These are phyloP conservation scores for Abeoforma whisleri DNA, from an alignment of 78 protist genomes.

Conservation along the genomic window DNA sequence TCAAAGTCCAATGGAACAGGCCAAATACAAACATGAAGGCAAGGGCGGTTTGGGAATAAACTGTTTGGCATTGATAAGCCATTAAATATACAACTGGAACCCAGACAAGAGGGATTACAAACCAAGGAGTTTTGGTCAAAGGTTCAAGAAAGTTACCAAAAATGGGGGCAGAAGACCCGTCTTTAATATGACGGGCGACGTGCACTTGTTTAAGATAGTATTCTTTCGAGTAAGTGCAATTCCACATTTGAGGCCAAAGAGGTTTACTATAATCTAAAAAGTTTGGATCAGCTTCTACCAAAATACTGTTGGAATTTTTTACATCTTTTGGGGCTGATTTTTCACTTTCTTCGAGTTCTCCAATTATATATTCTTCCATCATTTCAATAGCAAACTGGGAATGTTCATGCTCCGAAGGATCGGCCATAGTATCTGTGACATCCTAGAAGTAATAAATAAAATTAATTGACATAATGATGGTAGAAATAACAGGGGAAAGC, in stretches of 20 bases:
- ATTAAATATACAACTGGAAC: not conserved
- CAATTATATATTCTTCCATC: slow-evolving; percentile 37
- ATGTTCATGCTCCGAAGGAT: slow-evolving; percentile 36
- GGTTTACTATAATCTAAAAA: slow-evolving; percentile 41
- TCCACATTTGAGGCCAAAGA: slow-evolving; percentile 33
- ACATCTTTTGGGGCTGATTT: not conserved
- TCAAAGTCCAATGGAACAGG: slow-evolving; percentile 19
- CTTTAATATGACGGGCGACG: slow-evolving; percentile 38
- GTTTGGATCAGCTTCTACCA: slow-evolving; percentile 15
- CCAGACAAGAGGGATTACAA: slow-evolving; percentile 31
- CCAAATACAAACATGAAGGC: slow-evolving; percentile 1
- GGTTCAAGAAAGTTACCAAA: slow-evolving; percentile 13
- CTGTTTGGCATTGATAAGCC: slow-evolving; percentile 6
- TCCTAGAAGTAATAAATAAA: not conserved
- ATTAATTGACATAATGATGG: not conserved
- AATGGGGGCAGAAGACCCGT: slow-evolving; percentile 32
- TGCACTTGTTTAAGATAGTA: slow-evolving; percentile 42
- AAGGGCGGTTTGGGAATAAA: not conserved
- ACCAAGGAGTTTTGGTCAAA: slow-evolving; percentile 38
- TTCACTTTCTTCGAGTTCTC: not conserved
- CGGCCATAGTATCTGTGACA: slow-evolving; percentile 13
- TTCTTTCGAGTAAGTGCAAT: slow-evolving; percentile 12
- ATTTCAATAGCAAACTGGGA: not conserved
- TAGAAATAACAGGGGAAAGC: too few relatives aligned
- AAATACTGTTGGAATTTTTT: not conserved